Evolutionary conservation across 495 filamentous ascomycete genomes (phyloP), one percentile per base, ranked within the genome.

Genomic region (Bacidia rubella): DNA sequence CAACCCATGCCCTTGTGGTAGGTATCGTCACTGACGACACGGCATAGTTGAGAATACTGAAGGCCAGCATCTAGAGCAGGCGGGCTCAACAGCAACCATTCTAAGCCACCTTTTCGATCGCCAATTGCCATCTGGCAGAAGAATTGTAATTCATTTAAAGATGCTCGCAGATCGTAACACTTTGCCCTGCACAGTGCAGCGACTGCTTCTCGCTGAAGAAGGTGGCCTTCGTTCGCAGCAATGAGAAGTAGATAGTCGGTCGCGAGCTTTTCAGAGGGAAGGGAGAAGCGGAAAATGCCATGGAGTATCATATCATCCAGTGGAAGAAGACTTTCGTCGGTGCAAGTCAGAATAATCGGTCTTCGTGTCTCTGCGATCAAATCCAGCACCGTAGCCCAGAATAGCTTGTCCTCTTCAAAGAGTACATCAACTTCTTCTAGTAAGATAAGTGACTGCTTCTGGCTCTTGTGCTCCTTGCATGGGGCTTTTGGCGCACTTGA

Each of bases 51-150:
- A 2, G 81, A 81, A 44, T 82, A 62, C 17, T 74, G 68, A 57
- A 90, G 82, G 2, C 83, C 58, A 60, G 90, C 86, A 2, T 68
- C 62, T 0, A 83, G 82, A 21, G 69, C 76, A 15, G 87, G 84
- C 79, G 80, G 90, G 38, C 79, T 74, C 49, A 74, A 81, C 65
- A 78, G 85, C 52, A 92, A 83, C 93, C 93, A 99, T 49, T 92
- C 87, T 22, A 95, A 73, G 1, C 90, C 90, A 1, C 86, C 83
- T 62, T 85, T 86, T 12, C 78, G 73, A 59, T 93, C 90, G n/a
- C 93, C 93, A 23, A 97, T 78, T 0, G 79, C 89, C 66, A 97
- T 88, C 66, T 96, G 92, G 60, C 93, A 97, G 88, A 88, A 96
- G 64, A 92, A 94, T 56, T 94, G 80, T 11, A 99, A 72, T 47